Evolutionary conservation across 2,329 filamentous ascomycete species (phyloP).

Genomic region (Paecilomyces niveus): DNA sequence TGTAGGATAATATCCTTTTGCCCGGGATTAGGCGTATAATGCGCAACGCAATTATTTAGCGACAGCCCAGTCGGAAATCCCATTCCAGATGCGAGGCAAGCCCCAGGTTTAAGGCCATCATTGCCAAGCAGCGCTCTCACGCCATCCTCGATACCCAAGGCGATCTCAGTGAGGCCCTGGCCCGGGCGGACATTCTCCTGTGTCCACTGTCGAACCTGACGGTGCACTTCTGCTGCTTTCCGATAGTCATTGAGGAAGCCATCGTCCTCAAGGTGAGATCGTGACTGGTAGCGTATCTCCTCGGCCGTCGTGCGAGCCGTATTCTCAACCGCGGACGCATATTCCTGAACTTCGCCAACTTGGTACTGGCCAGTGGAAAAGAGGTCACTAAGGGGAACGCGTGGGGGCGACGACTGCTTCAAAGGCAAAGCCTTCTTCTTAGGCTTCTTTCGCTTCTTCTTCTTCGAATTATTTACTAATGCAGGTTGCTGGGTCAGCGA

Average conservation of each 20-base stretch:
- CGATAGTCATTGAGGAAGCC: constrained; percentile 49
- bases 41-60: constrained; percentile 48
- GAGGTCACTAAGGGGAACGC: constrained; percentile 39
- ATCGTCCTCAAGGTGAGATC: constrained; percentile 36
- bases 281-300: constrained; percentile 37
- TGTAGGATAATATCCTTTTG: constrained; percentile 64
- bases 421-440: constrained; percentile 21
- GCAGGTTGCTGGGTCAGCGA: constrained; percentile 11
- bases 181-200: constrained; percentile 46
- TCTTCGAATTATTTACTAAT: constrained; percentile 44
- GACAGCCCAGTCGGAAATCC: constrained; percentile 51
- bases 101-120: constrained; percentile 45
- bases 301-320: constrained; percentile 40
- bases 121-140: constrained; percentile 46
- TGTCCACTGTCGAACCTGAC: constrained; percentile 47
- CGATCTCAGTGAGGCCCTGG: constrained; percentile 42
- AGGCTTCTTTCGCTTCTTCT: constrained; percentile 37
- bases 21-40: constrained; percentile 52
- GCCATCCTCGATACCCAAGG: constrained; percentile 48
- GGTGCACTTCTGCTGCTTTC: constrained; percentile 50
- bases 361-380: constrained; percentile 41
- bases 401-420: constrained; percentile 41
- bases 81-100: constrained; percentile 45
- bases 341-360: constrained; percentile 38
- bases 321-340: constrained; percentile 29